Percentiles rank a stretch among this genome's conserved stretches.
Evolutionary conservation across 73 alveolate species (phyloP).

Genomic region (Stentor roeselii): DNA sequence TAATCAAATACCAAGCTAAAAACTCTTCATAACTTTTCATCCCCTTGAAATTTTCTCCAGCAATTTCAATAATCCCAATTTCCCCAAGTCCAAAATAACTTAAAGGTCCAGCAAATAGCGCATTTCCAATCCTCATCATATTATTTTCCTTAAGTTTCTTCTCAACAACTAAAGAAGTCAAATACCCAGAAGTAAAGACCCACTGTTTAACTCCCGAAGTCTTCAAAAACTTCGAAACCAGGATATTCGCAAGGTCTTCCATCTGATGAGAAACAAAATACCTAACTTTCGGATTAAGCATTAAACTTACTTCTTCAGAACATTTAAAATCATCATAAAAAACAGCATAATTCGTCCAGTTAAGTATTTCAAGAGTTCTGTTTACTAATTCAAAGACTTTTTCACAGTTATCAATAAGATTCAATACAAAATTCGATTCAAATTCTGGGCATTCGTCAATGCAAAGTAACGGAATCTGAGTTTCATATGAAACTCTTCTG

Average conservation of each 20-base stretch:
- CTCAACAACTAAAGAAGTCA: neutral
- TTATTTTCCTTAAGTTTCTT: neutral
- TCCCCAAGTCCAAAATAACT: neutral
- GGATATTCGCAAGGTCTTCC: neutral
- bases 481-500: neutral
- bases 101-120: neutral
- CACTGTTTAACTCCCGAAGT: neutral
- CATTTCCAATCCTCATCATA: neutral
- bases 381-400: neutral
- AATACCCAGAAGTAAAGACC: neutral
- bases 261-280: neutral
- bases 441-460: neutral
- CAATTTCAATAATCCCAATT: neutral
- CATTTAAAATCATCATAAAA: neutral
- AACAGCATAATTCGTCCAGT: neutral
- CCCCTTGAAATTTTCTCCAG: neutral
- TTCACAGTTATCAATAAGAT: neutral
- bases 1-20: neutral
- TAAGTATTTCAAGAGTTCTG: neutral
- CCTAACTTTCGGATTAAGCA: neutral
- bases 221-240: neutral
- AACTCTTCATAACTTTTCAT: neutral
- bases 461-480: neutral
- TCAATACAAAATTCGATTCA: too few species aligned
- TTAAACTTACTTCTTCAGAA: neutral